phyloP scores from a whole-genome alignment of 495 filamentous ascomycete genomes.

The Penicillium dipodomyicola region DNA sequence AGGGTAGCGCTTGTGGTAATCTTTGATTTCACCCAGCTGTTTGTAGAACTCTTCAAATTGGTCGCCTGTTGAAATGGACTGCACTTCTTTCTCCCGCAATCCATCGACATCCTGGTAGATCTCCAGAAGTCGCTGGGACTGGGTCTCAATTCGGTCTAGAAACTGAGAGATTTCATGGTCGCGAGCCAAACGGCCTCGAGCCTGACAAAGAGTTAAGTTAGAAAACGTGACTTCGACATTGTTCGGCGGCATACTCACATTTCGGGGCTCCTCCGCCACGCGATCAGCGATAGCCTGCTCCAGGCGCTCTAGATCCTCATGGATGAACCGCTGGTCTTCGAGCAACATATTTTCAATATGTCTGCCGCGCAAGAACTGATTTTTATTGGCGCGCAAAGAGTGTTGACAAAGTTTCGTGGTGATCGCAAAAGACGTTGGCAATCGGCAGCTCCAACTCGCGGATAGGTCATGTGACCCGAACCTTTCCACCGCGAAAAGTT shows the following conservation, averaged over 20 bases:
- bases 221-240: constrained; percentile 10
- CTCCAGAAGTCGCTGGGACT: constrained; percentile 74
- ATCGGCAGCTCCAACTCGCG: constrained; percentile 27
- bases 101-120: constrained; percentile 80
- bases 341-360: constrained; percentile 62
- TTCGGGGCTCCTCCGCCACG: constrained; percentile 79
- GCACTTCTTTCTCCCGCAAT: constrained; percentile 71
- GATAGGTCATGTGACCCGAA: constrained; percentile 33
- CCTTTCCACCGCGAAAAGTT: constrained; percentile 26
- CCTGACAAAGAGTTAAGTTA: constrained; percentile 50
- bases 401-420: constrained; percentile 1
- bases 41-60: constrained; percentile 91
- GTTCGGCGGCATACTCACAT: constrained; percentile 54
- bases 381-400: constrained; percentile 3
- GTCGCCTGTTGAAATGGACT: constrained; percentile 80
- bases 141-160: constrained; percentile 77
- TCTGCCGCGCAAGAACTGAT: not conserved
- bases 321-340: constrained; percentile 88
- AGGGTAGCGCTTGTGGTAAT: constrained; percentile 86
- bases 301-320: constrained; percentile 92
- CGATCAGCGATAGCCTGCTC: constrained; percentile 93
- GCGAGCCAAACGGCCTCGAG: constrained; percentile 77
- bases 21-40: constrained; percentile 74
- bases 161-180: constrained; percentile 92
- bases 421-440: constrained; percentile 11